These are phyloP conservation scores for Nemania serpens DNA, from an alignment of 2,329 filamentous ascomycete genomes.

Conservation along the genomic window DNA sequence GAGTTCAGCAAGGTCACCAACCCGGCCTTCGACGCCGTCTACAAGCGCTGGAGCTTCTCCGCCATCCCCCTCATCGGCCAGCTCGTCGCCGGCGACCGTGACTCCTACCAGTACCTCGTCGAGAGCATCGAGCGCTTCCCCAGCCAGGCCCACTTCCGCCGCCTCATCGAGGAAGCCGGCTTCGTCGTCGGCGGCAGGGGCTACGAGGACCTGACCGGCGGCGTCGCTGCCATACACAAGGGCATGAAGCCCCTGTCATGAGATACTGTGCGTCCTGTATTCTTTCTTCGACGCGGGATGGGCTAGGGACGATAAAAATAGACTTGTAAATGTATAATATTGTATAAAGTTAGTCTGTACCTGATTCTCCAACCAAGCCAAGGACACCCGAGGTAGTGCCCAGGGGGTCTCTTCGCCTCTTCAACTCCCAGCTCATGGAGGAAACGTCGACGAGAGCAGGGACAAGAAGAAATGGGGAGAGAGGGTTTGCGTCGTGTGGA, in stretches of 20 bases:
- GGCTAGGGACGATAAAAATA: not conserved
- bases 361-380: too few relatives aligned
- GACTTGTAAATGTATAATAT: conserved; percentile 17
- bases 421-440: too few relatives aligned
- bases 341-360: not conserved
- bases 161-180: conserved; percentile 82
- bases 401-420: too few relatives aligned
- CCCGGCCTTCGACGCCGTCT: conserved; percentile 78
- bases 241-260: conserved; percentile 76
- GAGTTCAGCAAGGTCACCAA: conserved; percentile 82
- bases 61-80: conserved; percentile 96
- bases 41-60: conserved; percentile 94
- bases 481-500: too few relatives aligned
- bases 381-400: too few relatives aligned
- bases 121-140: conserved; percentile 97
- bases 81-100: conserved; percentile 88
- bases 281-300: not conserved
- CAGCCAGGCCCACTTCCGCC: conserved; percentile 78
- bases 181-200: conserved; percentile 82
- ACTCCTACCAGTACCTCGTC: conserved; percentile 97
- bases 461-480: too few relatives aligned
- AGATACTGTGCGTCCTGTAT: too few relatives aligned
- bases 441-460: too few relatives aligned
- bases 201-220: conserved; percentile 89
- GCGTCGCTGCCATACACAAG: conserved; percentile 95